phyloP scores from a whole-genome alignment of 768 basidiomycete genomes.

The Leucocoprinus birnbaumii region DNA sequence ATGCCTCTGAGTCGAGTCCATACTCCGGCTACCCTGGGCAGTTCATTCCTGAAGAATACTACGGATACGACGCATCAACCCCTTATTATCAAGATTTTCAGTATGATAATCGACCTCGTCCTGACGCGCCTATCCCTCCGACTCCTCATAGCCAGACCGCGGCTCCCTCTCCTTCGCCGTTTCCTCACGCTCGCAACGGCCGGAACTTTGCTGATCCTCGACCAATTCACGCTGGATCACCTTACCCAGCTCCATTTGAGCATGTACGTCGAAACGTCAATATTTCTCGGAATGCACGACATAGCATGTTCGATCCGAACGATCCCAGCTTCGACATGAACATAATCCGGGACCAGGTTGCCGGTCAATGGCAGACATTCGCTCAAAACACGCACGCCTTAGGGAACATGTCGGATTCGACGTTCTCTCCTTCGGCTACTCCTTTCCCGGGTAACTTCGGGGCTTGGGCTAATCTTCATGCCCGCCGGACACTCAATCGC shows the following conservation, averaged over 20 bases:
- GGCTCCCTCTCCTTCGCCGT: constrained; percentile 70
- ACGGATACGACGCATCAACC: constrained; percentile 45
- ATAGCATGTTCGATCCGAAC: constrained; percentile 26
- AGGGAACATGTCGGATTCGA: constrained; percentile 63
- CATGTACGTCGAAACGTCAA: constrained; percentile 59
- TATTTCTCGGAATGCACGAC: constrained; percentile 28
- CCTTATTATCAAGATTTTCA: constrained; percentile 17
- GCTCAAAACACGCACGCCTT: constrained; percentile 64
- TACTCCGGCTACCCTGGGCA: constrained; percentile 4
- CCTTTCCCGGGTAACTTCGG: constrained; percentile 70
- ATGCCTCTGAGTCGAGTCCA: constrained; percentile 10
- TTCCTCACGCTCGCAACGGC: constrained; percentile 31
- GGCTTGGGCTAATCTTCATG: constrained; percentile 72
- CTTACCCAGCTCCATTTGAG: constrained; percentile 75
- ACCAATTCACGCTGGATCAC: constrained; percentile 64
- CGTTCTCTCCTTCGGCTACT: constrained; percentile 72
- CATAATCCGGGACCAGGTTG: constrained; percentile 66
- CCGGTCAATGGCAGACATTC: constrained; percentile 75
- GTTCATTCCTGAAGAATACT: constrained; percentile 38
- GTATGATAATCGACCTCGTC: constrained; percentile 37
- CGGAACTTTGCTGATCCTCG: constrained; percentile 42
- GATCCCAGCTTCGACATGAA: constrained; percentile 32
- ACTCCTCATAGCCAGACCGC: constrained; percentile 76
- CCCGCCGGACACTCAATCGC: constrained; percentile 44
- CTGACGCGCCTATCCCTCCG: constrained; percentile 75